These are phyloP conservation scores for Rhodotorula diobovata DNA, from an alignment of 768 basidiomycete genomes.

Conservation along the genomic window DNA sequence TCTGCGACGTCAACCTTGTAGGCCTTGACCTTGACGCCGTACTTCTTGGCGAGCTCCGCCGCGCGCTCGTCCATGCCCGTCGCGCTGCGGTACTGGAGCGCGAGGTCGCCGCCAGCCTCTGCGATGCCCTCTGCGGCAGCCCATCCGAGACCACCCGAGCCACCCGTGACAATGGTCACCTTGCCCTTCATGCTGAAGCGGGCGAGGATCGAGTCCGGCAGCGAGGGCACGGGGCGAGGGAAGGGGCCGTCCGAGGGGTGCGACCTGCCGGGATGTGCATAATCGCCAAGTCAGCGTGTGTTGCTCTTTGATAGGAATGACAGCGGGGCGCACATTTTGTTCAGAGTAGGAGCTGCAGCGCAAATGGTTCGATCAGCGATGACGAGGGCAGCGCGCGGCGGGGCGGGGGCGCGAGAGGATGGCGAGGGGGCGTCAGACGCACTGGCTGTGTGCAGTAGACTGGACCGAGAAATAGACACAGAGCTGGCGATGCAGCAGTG, in stretches of 20 bases:
- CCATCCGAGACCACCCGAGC: conserved; percentile 29
- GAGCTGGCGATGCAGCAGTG: no score
- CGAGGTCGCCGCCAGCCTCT: conserved; percentile 43
- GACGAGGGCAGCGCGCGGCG: no score
- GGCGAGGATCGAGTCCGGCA: conserved; percentile 12
- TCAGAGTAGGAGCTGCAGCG: neutral
- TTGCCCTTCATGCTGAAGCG: conserved; percentile 36
- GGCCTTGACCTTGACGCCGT: conserved; percentile 42
- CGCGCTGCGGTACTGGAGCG: conserved; percentile 46
- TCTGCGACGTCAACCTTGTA: conserved; percentile 45
- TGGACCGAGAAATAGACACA: no score
- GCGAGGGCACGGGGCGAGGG: conserved; percentile 26
- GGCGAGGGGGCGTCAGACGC: neutral
- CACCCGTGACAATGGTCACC: conserved; percentile 30
- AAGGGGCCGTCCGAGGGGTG: conserved; percentile 25
- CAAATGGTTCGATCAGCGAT: neutral
- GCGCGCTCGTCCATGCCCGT: conserved; percentile 37
- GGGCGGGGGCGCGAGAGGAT: neutral
- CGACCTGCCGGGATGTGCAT: conserved; percentile 1
- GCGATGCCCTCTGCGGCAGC: conserved; percentile 28
- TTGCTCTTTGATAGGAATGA: no score
- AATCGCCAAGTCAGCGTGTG: neutral
- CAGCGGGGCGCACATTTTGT: neutral
- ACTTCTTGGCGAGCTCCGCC: conserved; percentile 40
- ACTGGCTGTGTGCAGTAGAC: neutral